phyloP scores from a whole-genome alignment of 1,284 basidiomycete species.

The Leccinum solheimii region DNA sequence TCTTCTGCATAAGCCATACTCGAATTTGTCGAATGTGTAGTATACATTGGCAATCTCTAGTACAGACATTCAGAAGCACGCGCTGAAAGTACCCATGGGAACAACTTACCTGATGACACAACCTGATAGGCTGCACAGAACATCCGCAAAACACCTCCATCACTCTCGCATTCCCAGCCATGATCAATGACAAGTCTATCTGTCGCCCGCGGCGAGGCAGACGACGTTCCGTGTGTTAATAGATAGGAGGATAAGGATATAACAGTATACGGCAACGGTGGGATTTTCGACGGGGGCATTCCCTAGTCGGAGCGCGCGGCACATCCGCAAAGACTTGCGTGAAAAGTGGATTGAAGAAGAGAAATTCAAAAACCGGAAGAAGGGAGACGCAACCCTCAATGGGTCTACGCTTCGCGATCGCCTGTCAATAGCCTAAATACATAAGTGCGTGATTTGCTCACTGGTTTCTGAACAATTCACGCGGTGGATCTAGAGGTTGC shows the following conservation, averaged over 20 bases:
- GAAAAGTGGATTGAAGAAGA: conserved; percentile 51
- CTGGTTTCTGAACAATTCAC: conserved; percentile 60
- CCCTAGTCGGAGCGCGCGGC: neutral
- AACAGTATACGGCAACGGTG: conserved; percentile 46
- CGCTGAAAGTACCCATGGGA: neutral
- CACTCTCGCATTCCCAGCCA: conserved; percentile 50
- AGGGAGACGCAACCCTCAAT: conserved; percentile 59
- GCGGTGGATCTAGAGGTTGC: conserved; percentile 45
- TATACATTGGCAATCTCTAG: conserved; percentile 53
- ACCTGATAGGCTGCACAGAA: conserved; percentile 40
- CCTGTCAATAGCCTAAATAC: neutral
- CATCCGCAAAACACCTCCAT: conserved; percentile 47
- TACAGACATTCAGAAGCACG: neutral
- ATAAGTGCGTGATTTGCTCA: conserved; percentile 31
- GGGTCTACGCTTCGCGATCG: conserved; percentile 43
- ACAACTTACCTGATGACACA: conserved; percentile 59
- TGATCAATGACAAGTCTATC: conserved; percentile 43
- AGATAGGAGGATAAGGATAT: conserved; percentile 62
- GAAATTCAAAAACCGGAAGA: conserved; percentile 60
- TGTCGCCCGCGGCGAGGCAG: conserved; percentile 53
- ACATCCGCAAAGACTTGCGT: conserved; percentile 42
- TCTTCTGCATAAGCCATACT: too few relatives aligned
- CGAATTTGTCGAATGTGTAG: too few relatives aligned
- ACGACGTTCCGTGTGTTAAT: conserved; percentile 61
- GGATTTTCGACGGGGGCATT: conserved; percentile 12